phyloP scores from a whole-genome alignment of 2,329 filamentous ascomycete species.

The Emergomyces pasteurianus region DNA sequence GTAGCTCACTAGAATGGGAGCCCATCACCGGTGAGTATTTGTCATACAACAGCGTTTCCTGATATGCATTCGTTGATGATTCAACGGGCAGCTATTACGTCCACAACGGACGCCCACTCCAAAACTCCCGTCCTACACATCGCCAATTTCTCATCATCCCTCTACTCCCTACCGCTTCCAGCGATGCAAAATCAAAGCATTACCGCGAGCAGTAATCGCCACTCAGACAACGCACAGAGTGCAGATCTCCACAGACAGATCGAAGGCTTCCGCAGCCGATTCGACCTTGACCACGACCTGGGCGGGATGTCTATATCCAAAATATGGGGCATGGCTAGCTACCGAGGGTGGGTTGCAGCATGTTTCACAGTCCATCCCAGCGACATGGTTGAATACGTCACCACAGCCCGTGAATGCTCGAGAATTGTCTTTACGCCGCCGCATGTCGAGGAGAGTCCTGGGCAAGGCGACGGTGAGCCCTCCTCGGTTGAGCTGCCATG shows the following conservation, averaged over 20 bases:
- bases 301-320: conserved; percentile 38
- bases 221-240: not conserved
- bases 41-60: not conserved
- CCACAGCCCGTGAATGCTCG: conserved; percentile 34
- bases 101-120: not conserved
- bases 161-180: not conserved
- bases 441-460: conserved; percentile 4
- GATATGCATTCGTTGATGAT: not conserved
- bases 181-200: not conserved
- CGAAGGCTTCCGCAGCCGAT: conserved; percentile 28
- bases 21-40: conserved; percentile 21
- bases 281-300: conserved; percentile 39
- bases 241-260: conserved; percentile 21
- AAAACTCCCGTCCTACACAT: not conserved
- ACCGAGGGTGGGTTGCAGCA: conserved; percentile 34
- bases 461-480: conserved; percentile 7
- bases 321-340: conserved; percentile 40
- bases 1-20: conserved; percentile 15
- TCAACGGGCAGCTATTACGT: not conserved
- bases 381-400: conserved; percentile 46
- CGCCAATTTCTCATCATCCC: not conserved
- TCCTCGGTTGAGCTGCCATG: conserved; percentile 10
- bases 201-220: not conserved
- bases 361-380: conserved; percentile 44
- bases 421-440: conserved; percentile 26